These are phyloP conservation scores for Pichia sp. DNA, from an alignment of 1,139 yeast genomes.

Conservation along the genomic window DNA sequence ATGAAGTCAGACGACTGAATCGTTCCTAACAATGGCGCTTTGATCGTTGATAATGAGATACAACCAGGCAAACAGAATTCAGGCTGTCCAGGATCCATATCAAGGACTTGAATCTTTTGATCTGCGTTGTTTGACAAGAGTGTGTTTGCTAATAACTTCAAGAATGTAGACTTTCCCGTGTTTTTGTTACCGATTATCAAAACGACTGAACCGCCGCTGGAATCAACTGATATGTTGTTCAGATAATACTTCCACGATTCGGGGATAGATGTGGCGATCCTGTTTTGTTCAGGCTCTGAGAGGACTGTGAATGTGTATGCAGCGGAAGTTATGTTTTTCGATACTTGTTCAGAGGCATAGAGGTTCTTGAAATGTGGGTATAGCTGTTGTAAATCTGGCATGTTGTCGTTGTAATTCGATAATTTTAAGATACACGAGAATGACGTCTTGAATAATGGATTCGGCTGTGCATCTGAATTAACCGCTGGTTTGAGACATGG, in stretches of 20 bases:
- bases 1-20: constrained; percentile 27
- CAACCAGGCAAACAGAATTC: constrained; percentile 75
- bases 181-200: constrained; percentile 66
- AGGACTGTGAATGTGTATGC: constrained; percentile 17
- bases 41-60: constrained; percentile 44
- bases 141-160: constrained; percentile 54
- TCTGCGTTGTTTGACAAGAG: constrained; percentile 22
- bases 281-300: constrained; percentile 10
- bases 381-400: constrained; percentile 26
- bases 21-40: constrained; percentile 35
- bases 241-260: constrained; percentile 27
- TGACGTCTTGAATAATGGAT: not conserved
- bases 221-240: constrained; percentile 13
- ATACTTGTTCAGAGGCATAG: constrained; percentile 23
- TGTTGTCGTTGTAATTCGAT: constrained; percentile 1
- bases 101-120: constrained; percentile 49
- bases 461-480: not conserved
- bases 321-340: constrained; percentile 17
- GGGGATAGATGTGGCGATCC: constrained; percentile 14
- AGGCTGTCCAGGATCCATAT: constrained; percentile 91
- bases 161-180: constrained; percentile 80
- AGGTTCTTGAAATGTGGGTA: constrained; percentile 51
- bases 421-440: constrained; percentile 10
- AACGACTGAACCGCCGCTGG: too few relatives aligned
- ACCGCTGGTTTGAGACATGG: constrained; percentile 45